A percentile compares a stretch with the other conserved stretches of the same genome.
Evolutionary conservation across 2,329 filamentous ascomycete species (phyloP).

Genomic region (Hortaea werneckii): DNA sequence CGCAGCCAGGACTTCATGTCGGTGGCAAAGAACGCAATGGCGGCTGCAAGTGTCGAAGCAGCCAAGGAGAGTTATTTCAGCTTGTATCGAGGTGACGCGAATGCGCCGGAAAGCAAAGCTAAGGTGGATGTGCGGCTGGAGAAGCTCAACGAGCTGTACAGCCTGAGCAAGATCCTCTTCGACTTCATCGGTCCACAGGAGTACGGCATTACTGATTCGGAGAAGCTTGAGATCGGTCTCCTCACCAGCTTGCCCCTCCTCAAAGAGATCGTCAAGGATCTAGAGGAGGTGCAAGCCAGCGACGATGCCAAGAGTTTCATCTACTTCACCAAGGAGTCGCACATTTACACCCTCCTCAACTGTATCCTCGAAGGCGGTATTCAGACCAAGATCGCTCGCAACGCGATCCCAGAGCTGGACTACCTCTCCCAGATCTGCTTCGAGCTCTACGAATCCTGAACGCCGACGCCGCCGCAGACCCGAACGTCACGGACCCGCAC

Average conservation of each 20-base stretch:
- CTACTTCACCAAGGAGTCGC: constrained; percentile 98
- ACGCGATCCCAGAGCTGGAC: constrained; percentile 91
- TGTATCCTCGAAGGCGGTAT: constrained; percentile 96
- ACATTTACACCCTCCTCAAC: constrained; percentile 96
- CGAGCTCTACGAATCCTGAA: constrained; percentile 95
- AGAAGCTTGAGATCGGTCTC: constrained; percentile 97
- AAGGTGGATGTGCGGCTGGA: constrained; percentile 79
- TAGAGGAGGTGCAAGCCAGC: constrained; percentile 94
- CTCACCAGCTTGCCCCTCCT: constrained; percentile 86
- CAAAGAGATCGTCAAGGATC: constrained; percentile 91
- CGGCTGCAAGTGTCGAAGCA: constrained; percentile 21
- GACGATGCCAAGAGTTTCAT: constrained; percentile 92
- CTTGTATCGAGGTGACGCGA: constrained; percentile 64
- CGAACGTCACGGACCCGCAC: constrained; percentile 20
- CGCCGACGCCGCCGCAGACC: constrained; percentile 50
- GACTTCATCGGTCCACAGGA: constrained; percentile 98
- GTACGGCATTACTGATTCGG: constrained; percentile 88
- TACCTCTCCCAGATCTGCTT: constrained; percentile 98
- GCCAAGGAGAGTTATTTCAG: constrained; percentile 67
- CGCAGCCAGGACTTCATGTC: constrained; percentile 35
- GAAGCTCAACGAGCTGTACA: constrained; percentile 85
- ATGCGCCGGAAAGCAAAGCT: constrained; percentile 46
- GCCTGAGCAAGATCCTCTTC: constrained; percentile 86
- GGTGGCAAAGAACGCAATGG: constrained; percentile 7
- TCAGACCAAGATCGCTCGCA: constrained; percentile 90